phyloP scores from a whole-genome alignment of 768 basidiomycete species.

The Russula abietina region DNA sequence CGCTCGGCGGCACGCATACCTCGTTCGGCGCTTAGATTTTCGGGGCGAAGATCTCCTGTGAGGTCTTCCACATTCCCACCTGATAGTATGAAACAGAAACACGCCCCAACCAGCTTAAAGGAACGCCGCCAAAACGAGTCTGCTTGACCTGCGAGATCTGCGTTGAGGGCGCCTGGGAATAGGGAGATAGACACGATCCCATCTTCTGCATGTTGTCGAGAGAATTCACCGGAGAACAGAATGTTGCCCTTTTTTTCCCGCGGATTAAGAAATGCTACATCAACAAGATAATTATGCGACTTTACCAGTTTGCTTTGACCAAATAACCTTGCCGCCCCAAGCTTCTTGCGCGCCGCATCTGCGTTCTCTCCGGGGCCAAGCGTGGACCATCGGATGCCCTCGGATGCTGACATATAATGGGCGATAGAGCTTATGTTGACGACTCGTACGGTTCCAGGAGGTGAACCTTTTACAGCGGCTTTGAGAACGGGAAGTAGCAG shows the following conservation, averaged over 20 bases:
- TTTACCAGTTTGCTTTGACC: slow-evolving; percentile 5
- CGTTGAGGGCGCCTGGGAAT: not conserved
- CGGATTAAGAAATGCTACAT: not conserved
- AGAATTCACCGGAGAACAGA: slow-evolving; percentile 3
- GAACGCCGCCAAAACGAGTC: not conserved
- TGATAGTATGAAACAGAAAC: not conserved
- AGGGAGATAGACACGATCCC: slow-evolving; percentile 3
- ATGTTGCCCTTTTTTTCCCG: slow-evolving; percentile 2
- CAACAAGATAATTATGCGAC: not conserved
- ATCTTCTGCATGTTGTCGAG: not conserved
- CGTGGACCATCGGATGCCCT: slow-evolving; percentile 10
- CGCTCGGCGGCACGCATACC: fast-evolving
- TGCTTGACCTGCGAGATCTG: not conserved
- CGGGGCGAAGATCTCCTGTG: not conserved
- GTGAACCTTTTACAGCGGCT: not conserved
- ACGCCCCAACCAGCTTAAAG: fast-evolving
- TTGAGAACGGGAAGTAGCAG: slow-evolving; percentile 4
- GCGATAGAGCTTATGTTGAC: slow-evolving; percentile 6
- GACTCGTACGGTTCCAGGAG: not conserved
- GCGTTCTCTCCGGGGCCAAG: not conserved
- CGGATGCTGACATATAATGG: not conserved
- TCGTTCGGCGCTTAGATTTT: no score
- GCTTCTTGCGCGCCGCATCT: not conserved
- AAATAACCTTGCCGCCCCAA: not conserved
- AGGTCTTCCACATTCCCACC: not conserved